Conservation (phyloP, 352 stramenopile genomes). For the Phytophthora tentaculata region DNA sequence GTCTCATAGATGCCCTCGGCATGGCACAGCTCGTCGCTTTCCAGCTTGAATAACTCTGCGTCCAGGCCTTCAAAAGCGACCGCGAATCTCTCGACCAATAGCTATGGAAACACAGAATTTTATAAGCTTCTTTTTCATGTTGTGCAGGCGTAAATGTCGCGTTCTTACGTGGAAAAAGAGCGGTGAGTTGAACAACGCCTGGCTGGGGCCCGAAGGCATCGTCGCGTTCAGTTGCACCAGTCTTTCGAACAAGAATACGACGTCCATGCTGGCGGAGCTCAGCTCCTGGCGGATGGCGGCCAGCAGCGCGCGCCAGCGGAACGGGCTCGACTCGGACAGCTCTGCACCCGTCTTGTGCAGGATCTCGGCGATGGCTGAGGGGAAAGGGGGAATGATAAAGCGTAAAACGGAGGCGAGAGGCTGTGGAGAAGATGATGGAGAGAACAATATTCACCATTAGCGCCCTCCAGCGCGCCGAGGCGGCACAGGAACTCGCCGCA, state of each 20-base stretch:
- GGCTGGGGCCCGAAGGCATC: slow-evolving; percentile 40
- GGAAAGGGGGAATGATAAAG: neutral
- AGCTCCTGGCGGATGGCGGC: slow-evolving; percentile 59
- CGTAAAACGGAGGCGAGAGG: neutral
- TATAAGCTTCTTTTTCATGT: neutral
- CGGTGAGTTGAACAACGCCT: slow-evolving; percentile 58
- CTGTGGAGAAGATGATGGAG: slow-evolving; percentile 5
- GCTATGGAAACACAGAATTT: slow-evolving; percentile 29
- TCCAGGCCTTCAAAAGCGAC: slow-evolving; percentile 56
- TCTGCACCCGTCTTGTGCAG: slow-evolving; percentile 52
- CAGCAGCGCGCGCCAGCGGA: slow-evolving; percentile 61
- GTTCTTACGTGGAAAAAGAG: slow-evolving; percentile 64
- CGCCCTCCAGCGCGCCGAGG: slow-evolving; percentile 49
- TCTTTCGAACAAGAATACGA: slow-evolving; percentile 70
- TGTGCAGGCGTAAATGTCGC: neutral
- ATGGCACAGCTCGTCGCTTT: slow-evolving; percentile 71
- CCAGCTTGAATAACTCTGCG: slow-evolving; percentile 69
- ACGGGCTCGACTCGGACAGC: slow-evolving; percentile 51
- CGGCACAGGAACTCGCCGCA: slow-evolving; percentile 63
- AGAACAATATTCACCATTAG: slow-evolving; percentile 33
- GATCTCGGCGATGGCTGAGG: slow-evolving; percentile 46
- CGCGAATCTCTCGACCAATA: slow-evolving; percentile 70
- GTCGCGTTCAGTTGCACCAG: slow-evolving; percentile 58
- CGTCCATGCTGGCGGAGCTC: slow-evolving; percentile 45
- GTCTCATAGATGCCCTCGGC: slow-evolving; percentile 62